Conservation (phyloP, 352 stramenopile genomes). For the Phytopythium delawarense region DNA sequence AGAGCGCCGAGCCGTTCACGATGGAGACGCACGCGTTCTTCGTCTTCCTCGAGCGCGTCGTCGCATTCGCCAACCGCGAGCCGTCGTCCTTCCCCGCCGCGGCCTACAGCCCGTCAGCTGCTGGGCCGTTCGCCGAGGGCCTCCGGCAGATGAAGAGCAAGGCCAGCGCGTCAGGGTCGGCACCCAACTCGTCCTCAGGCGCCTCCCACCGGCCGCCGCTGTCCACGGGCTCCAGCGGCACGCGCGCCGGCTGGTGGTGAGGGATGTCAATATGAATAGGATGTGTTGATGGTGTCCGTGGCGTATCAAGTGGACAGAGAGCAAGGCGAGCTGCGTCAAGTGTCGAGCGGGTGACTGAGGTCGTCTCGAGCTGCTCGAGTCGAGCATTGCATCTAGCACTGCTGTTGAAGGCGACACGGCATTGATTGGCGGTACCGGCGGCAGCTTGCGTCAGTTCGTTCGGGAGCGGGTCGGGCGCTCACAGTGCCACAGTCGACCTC, state of each 20-base stretch:
- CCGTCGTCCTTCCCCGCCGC: constrained; percentile 4
- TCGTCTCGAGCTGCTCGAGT: too few species aligned
- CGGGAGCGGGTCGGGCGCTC: too few species aligned
- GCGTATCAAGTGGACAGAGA: too few species aligned
- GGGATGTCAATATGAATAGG: too few species aligned
- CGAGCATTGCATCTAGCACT: too few species aligned
- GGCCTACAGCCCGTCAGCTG: constrained; percentile 7
- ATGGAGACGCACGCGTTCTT: constrained; percentile 51
- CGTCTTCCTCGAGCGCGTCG: constrained; percentile 58
- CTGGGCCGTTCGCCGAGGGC: constrained; percentile 21
- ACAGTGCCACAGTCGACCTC: too few species aligned
- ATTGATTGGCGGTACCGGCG: too few species aligned
- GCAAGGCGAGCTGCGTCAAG: too few species aligned
- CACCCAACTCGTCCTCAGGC: constrained; percentile 7
- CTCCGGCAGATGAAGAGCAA: constrained; percentile 47
- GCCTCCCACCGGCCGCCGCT: constrained; percentile 16
- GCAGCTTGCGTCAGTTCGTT: too few species aligned
- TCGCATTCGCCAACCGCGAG: constrained; percentile 47
- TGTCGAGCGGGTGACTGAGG: too few species aligned
- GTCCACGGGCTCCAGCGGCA: constrained; percentile 18
- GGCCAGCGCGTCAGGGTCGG: constrained; percentile 12
- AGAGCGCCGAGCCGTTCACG: constrained; percentile 55
- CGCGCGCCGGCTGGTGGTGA: constrained; percentile 34
- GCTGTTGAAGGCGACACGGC: too few species aligned
- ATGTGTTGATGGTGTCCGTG: not conserved